phyloP scores from a whole-genome alignment of 1,284 basidiomycete species.

The Tranzscheliella williamsii region DNA sequence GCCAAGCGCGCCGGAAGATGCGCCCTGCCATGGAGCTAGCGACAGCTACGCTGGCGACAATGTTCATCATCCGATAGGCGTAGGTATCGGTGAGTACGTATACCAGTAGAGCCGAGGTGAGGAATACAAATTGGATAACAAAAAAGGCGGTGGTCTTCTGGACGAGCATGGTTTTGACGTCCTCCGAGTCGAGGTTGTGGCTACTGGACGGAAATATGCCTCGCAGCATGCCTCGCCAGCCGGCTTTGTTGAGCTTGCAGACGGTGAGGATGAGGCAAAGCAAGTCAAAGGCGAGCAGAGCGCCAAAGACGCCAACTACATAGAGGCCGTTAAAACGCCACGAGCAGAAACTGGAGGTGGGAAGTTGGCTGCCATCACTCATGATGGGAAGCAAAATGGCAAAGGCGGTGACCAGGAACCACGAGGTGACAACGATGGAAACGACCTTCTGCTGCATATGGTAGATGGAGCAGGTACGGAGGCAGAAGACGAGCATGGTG shows the following conservation, averaged over 20 bases:
- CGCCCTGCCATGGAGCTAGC: constrained; percentile 46
- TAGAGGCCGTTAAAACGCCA: constrained; percentile 36
- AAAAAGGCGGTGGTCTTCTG: constrained; percentile 50
- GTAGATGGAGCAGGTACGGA: constrained; percentile 50
- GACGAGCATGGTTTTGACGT: constrained; percentile 49
- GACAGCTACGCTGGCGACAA: constrained; percentile 44
- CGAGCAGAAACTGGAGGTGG: constrained; percentile 40
- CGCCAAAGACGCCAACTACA: constrained; percentile 33
- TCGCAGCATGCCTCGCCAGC: constrained; percentile 35
- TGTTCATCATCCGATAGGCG: constrained; percentile 42
- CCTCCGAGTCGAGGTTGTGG: constrained; percentile 37
- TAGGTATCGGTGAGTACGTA: constrained; percentile 28
- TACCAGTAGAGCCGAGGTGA: constrained; percentile 37
- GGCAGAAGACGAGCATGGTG: constrained; percentile 48
- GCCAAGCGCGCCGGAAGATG: constrained; percentile 49
- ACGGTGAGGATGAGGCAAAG: constrained; percentile 41
- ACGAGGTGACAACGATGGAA: constrained; percentile 33
- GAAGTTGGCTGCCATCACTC: constrained; percentile 20
- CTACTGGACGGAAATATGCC: constrained; percentile 27
- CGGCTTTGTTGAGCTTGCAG: constrained; percentile 47
- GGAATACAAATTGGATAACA: constrained; percentile 41
- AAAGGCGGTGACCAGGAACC: constrained; percentile 36
- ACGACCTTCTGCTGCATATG: constrained; percentile 35
- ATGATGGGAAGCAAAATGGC: constrained; percentile 33
- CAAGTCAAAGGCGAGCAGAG: constrained; percentile 37